Base-by-base conservation (phyloP, 2,329 filamentous ascomycete species). In the Alternaria sp. region DNA sequence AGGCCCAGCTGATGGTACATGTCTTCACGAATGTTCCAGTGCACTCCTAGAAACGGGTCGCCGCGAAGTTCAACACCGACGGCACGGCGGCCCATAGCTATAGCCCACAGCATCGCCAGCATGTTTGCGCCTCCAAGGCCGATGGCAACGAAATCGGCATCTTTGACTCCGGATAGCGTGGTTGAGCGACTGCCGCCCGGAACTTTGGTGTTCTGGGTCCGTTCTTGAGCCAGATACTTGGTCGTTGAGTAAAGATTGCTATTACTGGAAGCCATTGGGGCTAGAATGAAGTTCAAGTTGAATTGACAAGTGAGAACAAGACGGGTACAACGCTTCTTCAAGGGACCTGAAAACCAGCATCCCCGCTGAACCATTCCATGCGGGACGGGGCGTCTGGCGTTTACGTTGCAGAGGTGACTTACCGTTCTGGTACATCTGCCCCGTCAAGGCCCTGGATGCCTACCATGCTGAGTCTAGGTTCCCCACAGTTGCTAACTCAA, bases 21-120 rank as follows among this genome's bases (percentile, higher is more conserved):
- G 3, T 69, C 66, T 47, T 67, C 59, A 21, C 66, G 61, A n/a
- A 70, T 70, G 23, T 69, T 70, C 66, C 68, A 70, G 44, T 70
- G 66, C 6, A 70, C 68, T 5, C 64, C 68, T 8, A 70, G 54
- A n/a, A 70, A 67, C 6, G 68, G 66, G 19, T 69, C 66, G 13
- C 66, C 64, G 2, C 68, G 66, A 36, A 69, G 43, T 2, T 69
- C 66, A 19, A 70, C 66, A 30, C 68, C 66, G 8, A 70, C 64
- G 9, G 64, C 57, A 12, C 66, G 61, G 13, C 51, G 55, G 17
- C 68, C 68, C 64, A 65, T 68, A 3, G 64, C 59, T 46, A 70
- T 49, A 1, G 68, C 40, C 66, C 64, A 70, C n/a, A 69, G 21
- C 68, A 70, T 70, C 12, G 67, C 67, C 28, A 69, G 40, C 62